Evolutionary conservation across 257 asterid genomes (phyloP), one percentile per base, ranked within the genome.

Genomic region (Przewalskia tangutica): DNA sequence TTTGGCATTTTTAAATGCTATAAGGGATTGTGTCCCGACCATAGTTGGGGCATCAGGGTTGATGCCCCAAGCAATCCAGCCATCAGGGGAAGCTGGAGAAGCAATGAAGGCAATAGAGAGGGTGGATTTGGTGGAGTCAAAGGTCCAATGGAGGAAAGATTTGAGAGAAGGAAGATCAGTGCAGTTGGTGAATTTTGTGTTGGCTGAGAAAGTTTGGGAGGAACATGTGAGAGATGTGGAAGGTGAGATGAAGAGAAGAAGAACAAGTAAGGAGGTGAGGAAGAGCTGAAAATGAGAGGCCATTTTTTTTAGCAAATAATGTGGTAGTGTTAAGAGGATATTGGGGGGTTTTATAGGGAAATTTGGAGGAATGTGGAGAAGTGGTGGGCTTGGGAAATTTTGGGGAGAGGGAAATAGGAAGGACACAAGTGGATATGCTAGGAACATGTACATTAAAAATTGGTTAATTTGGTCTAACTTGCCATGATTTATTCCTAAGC

Each of bases 11-110:
- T 82, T 81, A 88, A 84, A 89, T 1, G 97, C 97, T 10, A 90
- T 62, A 58, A 92, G 79, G 5, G 98, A 56, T 42, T 92, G 97
- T 38, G 98, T 32, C 0, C 98, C 97, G 1, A 76, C 0, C 98
- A 95, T 95, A 51, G 92, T 91, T 18, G 87, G 51, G 12, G 50
- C 83, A 27, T 77, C 82, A 1, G 97, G 98, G 87, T 93, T 95
- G 4, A 95, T 83, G 23, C 90, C 98, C 97, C 97, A 95, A 0
- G 95, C 89, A 27, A 92, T 64, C 98, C 97, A 95, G 16, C 98
- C 98, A 27, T 83, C 81, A 75, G 91, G 79, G 1, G 66, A 76
- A 8, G 93, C 84, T 23, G 97, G 98, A 16, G 92, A 80, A 0
- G 94, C 95, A 17, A 85, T 40, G 93, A 89, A 95, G 63, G 94